phyloP scores from a whole-genome alignment of 352 stramenopile genomes.

The Globisporangium parvum region DNA sequence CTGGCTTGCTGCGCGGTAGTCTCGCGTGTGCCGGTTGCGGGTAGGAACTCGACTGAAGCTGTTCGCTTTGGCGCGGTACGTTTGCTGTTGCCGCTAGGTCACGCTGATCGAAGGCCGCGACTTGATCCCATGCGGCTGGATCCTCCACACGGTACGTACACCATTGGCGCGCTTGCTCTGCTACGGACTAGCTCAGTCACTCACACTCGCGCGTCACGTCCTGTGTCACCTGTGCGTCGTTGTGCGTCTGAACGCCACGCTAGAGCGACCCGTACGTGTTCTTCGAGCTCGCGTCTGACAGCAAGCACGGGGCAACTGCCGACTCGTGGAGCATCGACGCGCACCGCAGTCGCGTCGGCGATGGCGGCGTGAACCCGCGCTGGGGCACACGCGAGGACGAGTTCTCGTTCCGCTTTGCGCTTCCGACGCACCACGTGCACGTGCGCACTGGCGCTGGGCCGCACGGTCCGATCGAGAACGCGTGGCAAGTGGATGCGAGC shows the following conservation, averaged over 20 bases:
- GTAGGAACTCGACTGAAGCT: background rate
- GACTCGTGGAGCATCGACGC: slow-evolving; percentile 72
- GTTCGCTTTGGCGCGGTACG: background rate
- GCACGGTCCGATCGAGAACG: slow-evolving; percentile 11
- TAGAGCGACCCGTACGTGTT: slow-evolving; percentile 78
- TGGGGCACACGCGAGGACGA: slow-evolving; percentile 48
- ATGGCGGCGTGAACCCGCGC: slow-evolving; percentile 42
- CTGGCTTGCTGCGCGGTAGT: background rate
- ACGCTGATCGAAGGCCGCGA: slow-evolving; percentile 63
- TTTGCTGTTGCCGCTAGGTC: slow-evolving; percentile 21
- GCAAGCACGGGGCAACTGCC: slow-evolving; percentile 26
- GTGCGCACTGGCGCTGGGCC: slow-evolving; percentile 10
- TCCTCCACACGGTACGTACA: slow-evolving; percentile 42
- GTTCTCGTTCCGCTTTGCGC: slow-evolving; percentile 70
- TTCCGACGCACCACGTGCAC: slow-evolving; percentile 64
- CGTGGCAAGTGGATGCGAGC: slow-evolving; percentile 37
- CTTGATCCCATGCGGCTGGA: slow-evolving; percentile 63
- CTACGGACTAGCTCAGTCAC: too few species aligned
- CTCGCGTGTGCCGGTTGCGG: background rate
- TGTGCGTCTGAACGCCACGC: background rate
- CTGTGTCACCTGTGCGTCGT: background rate
- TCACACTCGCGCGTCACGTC: background rate
- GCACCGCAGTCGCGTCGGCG: slow-evolving; percentile 57
- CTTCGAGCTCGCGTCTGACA: slow-evolving; percentile 40
- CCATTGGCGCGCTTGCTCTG: background rate